Evolutionary conservation across 352 stramenopile species (phyloP), one percentile per base, ranked within the genome.

Genomic region (Phytophthora rubi): DNA sequence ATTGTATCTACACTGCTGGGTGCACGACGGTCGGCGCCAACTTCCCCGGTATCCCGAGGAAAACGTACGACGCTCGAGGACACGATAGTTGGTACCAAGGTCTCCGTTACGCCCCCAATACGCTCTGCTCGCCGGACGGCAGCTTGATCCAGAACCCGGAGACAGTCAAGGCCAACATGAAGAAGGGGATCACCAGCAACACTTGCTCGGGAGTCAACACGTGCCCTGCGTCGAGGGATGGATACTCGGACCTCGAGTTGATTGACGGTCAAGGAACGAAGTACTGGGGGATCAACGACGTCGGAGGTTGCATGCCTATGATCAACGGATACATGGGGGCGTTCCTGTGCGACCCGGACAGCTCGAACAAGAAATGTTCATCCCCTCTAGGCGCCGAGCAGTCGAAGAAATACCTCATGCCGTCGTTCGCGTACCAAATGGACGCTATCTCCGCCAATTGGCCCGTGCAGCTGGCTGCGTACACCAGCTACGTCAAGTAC

Each of bases 211-310:
- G 65, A 51, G 56, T 81, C 18, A 90, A 86, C 44, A 65, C 70
- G 7, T 90, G 82, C 52, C 82, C 82, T 10, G 80, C 68, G n/a
- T 87, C 79, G 2, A 35, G 52, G 7, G 83, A 91, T 58, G 76
- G 75, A 5, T 76, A 89, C 53, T 71, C 71, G 0, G 62, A 74
- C 51, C 10, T 88, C 0, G 63, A 66, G 2, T 47, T 82, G 10
- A 85, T 89, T 16, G 81, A 88, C 56, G 75, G 69, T 10, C 71
- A 75, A 21, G 70, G 59, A 12, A 47, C 62, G 15, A 58, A 47
- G 1, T 74, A 90, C n/a, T 90, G 82, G 82, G 79, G 79, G 4
- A 60, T 90, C 42, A 90, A 90, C 52, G 61, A 83, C n/a, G 68
- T 63, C 18, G 82, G 82, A 26, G 66, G 59, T 6, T 90, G 80